phyloP scores from a whole-genome alignment of 208 protist species.

The Trypanosomatidae sp. region DNA sequence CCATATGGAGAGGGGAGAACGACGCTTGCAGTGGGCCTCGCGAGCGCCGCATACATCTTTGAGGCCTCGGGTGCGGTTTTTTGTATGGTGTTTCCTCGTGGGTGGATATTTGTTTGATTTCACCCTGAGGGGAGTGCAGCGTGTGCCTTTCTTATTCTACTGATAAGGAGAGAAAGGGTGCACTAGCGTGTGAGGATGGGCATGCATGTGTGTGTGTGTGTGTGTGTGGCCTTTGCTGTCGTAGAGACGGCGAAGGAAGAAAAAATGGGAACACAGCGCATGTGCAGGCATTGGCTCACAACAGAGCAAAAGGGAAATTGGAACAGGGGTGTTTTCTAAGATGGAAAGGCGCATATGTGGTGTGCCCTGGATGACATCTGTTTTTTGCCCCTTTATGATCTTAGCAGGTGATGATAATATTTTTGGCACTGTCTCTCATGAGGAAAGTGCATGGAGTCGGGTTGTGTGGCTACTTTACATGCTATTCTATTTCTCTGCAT shows the following conservation, averaged over 20 bases:
- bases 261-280: background rate
- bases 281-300: background rate
- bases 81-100: background rate
- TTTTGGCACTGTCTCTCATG: background rate
- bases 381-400: background rate
- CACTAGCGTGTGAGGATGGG: background rate
- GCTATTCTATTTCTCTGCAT: background rate
- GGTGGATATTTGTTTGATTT: background rate
- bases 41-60: background rate
- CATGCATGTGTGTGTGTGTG: background rate
- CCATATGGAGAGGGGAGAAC: background rate
- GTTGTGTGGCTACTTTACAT: background rate
- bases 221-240: background rate
- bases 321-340: background rate
- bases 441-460: background rate
- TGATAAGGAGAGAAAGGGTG: background rate
- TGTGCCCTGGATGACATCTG: background rate
- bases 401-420: background rate
- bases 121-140: background rate
- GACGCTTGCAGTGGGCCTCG: background rate
- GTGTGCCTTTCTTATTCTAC: background rate
- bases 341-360: background rate
- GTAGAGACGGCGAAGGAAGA: background rate
- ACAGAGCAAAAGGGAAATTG: background rate
- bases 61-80: background rate